phyloP scores from a whole-genome alignment of 371 early-diverging fungal species.

The Rhizopus sp. region DNA sequence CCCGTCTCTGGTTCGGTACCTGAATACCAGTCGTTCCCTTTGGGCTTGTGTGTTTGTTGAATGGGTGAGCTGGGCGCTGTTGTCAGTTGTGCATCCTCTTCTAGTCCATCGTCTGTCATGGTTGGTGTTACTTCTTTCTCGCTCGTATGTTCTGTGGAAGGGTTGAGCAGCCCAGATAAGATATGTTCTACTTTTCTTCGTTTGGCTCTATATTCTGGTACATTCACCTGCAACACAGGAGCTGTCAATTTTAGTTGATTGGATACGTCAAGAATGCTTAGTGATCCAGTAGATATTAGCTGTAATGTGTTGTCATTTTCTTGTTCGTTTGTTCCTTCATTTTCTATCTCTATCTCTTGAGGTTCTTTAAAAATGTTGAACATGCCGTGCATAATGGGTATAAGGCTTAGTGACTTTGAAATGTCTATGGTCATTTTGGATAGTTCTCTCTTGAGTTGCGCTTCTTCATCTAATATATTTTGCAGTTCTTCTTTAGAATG shows the following conservation, averaged over 20 bases:
- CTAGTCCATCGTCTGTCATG: neutral
- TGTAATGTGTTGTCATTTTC: neutral
- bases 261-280: neutral
- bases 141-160: neutral
- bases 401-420: neutral
- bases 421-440: neutral
- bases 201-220: neutral
- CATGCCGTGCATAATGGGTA: neutral
- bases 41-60: neutral
- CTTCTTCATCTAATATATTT: conserved; percentile 2
- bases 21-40: neutral
- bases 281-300: neutral
- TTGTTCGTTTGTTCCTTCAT: neutral
- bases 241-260: neutral
- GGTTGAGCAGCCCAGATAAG: neutral
- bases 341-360: neutral
- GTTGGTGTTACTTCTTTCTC: too few species aligned
- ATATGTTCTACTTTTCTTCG: neutral
- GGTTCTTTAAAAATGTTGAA: neutral
- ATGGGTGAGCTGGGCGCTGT: neutral
- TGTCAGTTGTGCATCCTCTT: neutral
- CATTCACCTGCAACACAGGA: neutral
- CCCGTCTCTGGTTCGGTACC: neutral
- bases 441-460: conserved; percentile 2
- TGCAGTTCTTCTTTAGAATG: conserved; percentile 5